Percentiles rank a stretch among this genome's conserved stretches.
Conservation (phyloP, 805 yeast species). For the Scheffersomyces spartinae region DNA sequence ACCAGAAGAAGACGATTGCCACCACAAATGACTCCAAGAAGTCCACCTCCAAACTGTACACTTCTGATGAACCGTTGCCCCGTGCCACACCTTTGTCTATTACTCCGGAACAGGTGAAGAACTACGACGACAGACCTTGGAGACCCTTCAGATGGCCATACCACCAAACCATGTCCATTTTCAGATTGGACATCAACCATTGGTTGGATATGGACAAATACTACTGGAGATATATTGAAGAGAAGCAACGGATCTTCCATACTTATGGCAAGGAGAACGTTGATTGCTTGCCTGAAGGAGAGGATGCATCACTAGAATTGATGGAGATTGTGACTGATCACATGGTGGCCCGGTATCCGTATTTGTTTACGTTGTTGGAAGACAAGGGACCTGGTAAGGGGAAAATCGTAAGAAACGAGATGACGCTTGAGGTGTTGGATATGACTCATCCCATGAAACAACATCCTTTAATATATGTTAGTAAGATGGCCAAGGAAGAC, state of each 20-base stretch:
- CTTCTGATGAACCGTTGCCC: conserved; percentile 15
- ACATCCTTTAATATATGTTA: conserved; percentile 50
- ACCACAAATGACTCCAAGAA: neutral
- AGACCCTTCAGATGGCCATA: conserved; percentile 74
- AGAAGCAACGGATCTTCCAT: conserved; percentile 46
- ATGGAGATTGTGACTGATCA: conserved; percentile 54
- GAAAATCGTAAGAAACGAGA: conserved; percentile 42
- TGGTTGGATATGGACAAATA: conserved; percentile 77
- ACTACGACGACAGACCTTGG: conserved; percentile 70
- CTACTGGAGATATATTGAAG: conserved; percentile 54
- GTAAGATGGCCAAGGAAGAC: conserved; percentile 68
- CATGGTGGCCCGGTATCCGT: conserved; percentile 51
- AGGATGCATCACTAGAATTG: conserved; percentile 49
- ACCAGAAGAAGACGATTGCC: conserved; percentile 1
- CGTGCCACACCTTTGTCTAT: conserved; percentile 47
- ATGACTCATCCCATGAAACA: conserved; percentile 48
- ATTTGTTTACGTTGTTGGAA: conserved; percentile 38
- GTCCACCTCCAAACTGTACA: neutral
- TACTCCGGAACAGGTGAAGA: conserved; percentile 55
- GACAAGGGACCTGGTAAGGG: conserved; percentile 31
- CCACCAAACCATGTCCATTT: conserved; percentile 70
- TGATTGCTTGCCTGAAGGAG: conserved; percentile 56
- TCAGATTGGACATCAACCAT: conserved; percentile 58
- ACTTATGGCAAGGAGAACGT: conserved; percentile 50
- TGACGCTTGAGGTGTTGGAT: conserved; percentile 53